phyloP scores from a whole-genome alignment of 2,329 filamentous ascomycete genomes.

The Drechslerella dactyloides region DNA sequence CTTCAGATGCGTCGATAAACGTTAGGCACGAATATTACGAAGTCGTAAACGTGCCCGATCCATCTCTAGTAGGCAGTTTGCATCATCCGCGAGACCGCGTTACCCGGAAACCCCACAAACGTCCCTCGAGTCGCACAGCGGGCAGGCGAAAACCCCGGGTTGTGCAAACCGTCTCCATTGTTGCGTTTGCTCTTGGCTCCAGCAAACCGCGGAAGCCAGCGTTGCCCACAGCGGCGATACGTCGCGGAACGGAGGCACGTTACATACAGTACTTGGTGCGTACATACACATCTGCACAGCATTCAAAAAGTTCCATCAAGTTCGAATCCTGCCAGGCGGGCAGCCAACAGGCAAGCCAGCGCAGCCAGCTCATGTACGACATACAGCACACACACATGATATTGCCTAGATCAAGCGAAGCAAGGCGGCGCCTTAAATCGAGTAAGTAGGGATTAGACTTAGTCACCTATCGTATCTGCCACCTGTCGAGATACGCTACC shows the following conservation, averaged over 20 bases:
- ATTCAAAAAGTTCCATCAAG: too few species aligned
- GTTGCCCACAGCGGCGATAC: neutral
- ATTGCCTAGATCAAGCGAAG: conserved; percentile 5
- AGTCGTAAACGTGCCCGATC: too few species aligned
- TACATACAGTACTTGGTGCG: neutral
- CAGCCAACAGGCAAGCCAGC: neutral
- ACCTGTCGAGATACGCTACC: neutral
- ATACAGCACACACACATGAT: neutral
- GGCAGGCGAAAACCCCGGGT: neutral
- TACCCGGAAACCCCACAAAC: neutral
- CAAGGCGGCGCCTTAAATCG: neutral
- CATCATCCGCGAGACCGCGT: neutral
- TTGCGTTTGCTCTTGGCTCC: conserved; percentile 5
- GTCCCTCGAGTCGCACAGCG: neutral
- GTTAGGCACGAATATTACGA: too few species aligned
- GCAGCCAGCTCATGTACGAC: conserved; percentile 2
- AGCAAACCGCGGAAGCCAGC: neutral
- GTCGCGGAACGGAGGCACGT: conserved; percentile 3
- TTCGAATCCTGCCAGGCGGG: too few species aligned
- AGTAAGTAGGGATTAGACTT: neutral
- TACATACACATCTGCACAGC: neutral
- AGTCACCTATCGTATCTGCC: too few species aligned
- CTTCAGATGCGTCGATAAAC: neutral
- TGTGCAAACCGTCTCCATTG: conserved; percentile 2
- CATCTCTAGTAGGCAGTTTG: neutral